Base-by-base conservation (phyloP, 441 rosid genomes). In the Syzygium malaccense region DNA sequence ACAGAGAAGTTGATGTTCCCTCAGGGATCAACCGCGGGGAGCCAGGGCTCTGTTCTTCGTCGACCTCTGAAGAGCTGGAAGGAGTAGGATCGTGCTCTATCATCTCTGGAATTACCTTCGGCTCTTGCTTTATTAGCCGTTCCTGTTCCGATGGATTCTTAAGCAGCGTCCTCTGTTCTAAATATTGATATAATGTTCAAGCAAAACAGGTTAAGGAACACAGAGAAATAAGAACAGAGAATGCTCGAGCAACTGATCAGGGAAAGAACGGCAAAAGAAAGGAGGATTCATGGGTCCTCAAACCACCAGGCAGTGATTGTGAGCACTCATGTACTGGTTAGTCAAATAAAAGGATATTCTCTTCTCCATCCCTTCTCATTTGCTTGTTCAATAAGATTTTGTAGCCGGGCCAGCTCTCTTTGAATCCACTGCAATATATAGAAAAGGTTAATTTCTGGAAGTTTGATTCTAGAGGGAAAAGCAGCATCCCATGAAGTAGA, bases 281-380 rank as follows among this genome's bases (percentile, higher is more conserved):
- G 71, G 30, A 60, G 86, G 15, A 56, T 87, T 17, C 25, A 68
- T 19, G 48, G 49, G 15, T 68, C 80, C 80, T 51, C 86, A 33
- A 48, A 45, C 55, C 60, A 56, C 62, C 85, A 55, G 13, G 20
- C 30, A 60, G 23, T 12, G 25, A 60, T 85, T 12, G 83, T 6
- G 15, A n/a, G 53, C 41, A 68, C 33, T 57, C 8, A n/a, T 28
- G 37, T 28, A 66, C 80, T 7, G 86, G 87, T 54, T 85, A 55
- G 64, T 26, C 55, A 55, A 85, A 71, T 28, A 25, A 91, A 95
- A 95, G 96, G 96, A 95, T 95, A 95, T 95, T 92, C 94, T 91
- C 92, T 89, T 88, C 94, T 92, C 91, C 93, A 89, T 37, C 95
- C 96, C 92, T 92, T 94, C 92, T 93, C 96, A 53, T 93, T 92